Percentiles rank a stretch among this genome's conserved stretches.
phyloP scores from a whole-genome alignment of 177 flowering plant species.

The Vitis hybrid region DNA sequence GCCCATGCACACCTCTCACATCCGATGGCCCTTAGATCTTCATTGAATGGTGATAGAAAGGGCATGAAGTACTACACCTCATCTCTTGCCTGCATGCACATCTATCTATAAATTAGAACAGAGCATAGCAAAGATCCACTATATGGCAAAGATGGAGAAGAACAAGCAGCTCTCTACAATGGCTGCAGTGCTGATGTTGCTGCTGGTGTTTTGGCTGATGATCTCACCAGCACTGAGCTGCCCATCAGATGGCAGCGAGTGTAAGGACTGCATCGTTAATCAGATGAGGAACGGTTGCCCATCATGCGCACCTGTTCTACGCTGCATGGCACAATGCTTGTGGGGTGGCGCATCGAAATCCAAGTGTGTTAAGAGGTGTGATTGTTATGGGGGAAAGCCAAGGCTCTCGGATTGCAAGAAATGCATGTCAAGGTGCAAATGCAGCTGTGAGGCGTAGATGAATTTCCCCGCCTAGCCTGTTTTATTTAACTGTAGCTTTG shows the following conservation, averaged over 20 bases:
- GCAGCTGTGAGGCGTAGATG: constrained; percentile 47
- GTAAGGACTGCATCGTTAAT: constrained; percentile 51
- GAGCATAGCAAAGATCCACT: neutral
- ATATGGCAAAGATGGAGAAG: constrained; percentile 9
- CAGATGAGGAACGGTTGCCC: constrained; percentile 63
- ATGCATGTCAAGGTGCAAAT: constrained; percentile 74
- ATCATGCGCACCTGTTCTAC: constrained; percentile 48
- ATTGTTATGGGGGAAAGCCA: constrained; percentile 50
- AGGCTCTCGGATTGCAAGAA: constrained; percentile 59
- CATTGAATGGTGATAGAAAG: no score
- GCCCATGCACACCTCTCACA: no score
- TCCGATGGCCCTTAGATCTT: no score
- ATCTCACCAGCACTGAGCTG: constrained; percentile 32
- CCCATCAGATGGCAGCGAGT: constrained; percentile 34
- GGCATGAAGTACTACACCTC: no score
- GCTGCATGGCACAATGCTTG: constrained; percentile 74
- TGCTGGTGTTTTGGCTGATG: constrained; percentile 20
- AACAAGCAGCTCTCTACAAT: constrained; percentile 7
- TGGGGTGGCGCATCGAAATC: constrained; percentile 54
- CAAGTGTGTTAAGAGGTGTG: constrained; percentile 52
- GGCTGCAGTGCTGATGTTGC: constrained; percentile 1
- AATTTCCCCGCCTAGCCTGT: neutral
- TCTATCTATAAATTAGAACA: no score
- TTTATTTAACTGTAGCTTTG: neutral
- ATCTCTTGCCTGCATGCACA: no score